These are phyloP conservation scores for Chlamydomonas sphaeroides DNA, from an alignment of 139 green algal species.

Conservation along the genomic window DNA sequence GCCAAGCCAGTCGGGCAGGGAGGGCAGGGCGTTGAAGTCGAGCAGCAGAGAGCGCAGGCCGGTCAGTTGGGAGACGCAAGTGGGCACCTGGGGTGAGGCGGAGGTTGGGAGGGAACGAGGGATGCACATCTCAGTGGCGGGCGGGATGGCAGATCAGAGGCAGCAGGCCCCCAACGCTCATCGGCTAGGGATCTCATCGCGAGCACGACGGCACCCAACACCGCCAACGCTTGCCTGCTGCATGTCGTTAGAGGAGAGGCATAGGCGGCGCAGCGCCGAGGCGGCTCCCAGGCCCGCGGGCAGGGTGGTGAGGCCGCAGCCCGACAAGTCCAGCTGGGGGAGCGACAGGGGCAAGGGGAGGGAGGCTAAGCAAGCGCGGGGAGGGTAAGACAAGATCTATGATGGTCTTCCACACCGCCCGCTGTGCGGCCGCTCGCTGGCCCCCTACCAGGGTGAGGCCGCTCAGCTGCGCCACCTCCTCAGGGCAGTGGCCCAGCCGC, in stretches of 20 bases:
- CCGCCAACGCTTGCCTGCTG: constrained; percentile 11
- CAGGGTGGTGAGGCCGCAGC: constrained; percentile 43
- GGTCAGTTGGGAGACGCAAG: constrained; percentile 27
- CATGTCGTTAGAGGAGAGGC: constrained; percentile 52
- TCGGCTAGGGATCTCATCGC: too few species aligned
- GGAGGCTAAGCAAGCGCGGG: too few species aligned
- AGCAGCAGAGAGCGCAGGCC: constrained; percentile 57
- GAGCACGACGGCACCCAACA: too few species aligned
- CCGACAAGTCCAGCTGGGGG: constrained; percentile 50
- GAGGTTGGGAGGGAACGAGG: too few species aligned
- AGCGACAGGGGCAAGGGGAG: neutral
- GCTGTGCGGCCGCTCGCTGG: too few species aligned
- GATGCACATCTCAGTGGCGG: too few species aligned
- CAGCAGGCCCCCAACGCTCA: too few species aligned
- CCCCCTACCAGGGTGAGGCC: constrained; percentile 32
- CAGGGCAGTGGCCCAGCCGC: constrained; percentile 8
- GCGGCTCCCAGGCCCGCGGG: neutral
- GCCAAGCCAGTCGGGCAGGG: constrained; percentile 11
- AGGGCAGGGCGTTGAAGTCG: constrained; percentile 59
- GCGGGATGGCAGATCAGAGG: too few species aligned
- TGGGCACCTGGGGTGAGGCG: constrained; percentile 10
- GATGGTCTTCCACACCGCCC: too few species aligned
- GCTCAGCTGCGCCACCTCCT: neutral
- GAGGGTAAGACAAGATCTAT: too few species aligned
- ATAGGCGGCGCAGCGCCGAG: constrained; percentile 28